Evolutionary conservation across 2,329 filamentous ascomycete genomes (phyloP), one percentile per base, ranked within the genome.

Genomic region (Dothistroma pini): DNA sequence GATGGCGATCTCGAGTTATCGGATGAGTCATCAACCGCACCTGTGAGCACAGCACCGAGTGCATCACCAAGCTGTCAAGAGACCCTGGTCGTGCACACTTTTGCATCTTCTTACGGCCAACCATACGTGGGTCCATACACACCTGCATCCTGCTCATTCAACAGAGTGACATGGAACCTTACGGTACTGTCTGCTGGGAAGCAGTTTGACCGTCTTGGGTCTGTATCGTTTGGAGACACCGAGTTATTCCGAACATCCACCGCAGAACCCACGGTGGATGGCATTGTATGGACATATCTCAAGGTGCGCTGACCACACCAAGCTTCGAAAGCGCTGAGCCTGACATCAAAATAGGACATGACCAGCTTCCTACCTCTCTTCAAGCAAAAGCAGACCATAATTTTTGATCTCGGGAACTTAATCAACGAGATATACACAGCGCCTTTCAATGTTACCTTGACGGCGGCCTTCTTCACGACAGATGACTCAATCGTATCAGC

Each of bases 161-260:
- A 91, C 70, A 83, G 86, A 35, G 87, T 93, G 16, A 82, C 85
- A 25, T 85, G 95, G 74, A 91, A 92, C 22, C 83, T 95, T 66
- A 93, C 89, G 0, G 87, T 89, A 14, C 84, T 84, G 0, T 89
- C 88, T 10, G 78, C 80, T 63, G 91, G 91, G 0, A 82, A 84
- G 2, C 91, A 96, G 68, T 93, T 84, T 74, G 91, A 96, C 72
- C 83, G 90, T 44, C 80, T 93, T 9, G 91, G 86, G 4, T 75
- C 88, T 34, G 87, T 95, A 82, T 95, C 88, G 69, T 79, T 95
- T 41, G 86, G 85, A 47, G 89, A 93, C 72, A 86, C 84, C 10
- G 90, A 96, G 72, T 82, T 96, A n/a, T 95, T 89, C 80, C 82
- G 90, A 25, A 93, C 90, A 1, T 92, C 89, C 5, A 96, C 91